These are phyloP conservation scores for Coemansia sp. DNA, from an alignment of 192 early-diverging fungal species.

Conservation along the genomic window DNA sequence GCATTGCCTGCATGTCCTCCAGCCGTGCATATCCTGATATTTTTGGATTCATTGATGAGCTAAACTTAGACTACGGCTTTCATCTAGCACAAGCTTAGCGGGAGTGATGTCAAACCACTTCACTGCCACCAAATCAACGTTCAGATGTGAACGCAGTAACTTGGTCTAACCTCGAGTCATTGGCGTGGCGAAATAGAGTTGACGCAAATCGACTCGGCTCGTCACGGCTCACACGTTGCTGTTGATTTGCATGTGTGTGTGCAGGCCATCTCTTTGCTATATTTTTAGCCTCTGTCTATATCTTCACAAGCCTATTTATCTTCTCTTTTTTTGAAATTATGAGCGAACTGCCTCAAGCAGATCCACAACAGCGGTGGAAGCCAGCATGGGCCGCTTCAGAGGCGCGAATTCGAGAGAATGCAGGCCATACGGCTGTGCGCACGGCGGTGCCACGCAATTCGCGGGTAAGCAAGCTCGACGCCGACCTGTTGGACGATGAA, in stretches of 20 bases:
- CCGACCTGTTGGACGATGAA: slow-evolving; percentile 78
- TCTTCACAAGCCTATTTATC: background rate
- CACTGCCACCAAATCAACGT: too few species aligned
- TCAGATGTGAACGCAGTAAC: background rate
- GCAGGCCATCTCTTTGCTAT: background rate
- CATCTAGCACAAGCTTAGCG: background rate
- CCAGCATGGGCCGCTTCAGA: slow-evolving; percentile 41
- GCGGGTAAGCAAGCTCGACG: slow-evolving; percentile 83
- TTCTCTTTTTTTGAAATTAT: background rate
- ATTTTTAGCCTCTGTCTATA: background rate
- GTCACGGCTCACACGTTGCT: background rate
- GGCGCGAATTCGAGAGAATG: slow-evolving; percentile 53
- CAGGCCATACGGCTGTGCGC: slow-evolving; percentile 70
- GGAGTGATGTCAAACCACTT: background rate
- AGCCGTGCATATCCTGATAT: background rate
- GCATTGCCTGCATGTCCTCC: background rate
- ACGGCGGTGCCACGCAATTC: slow-evolving; percentile 46
- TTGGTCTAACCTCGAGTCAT: background rate
- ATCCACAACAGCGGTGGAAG: slow-evolving; percentile 38
- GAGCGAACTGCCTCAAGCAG: slow-evolving; percentile 23
- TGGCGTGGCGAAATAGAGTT: background rate
- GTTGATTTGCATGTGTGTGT: background rate
- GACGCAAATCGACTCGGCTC: background rate
- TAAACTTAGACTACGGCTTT: slow-evolving; percentile 1
- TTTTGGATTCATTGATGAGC: background rate